phyloP scores from a whole-genome alignment of 2,329 filamentous ascomycete genomes.

The Apiospora marii region DNA sequence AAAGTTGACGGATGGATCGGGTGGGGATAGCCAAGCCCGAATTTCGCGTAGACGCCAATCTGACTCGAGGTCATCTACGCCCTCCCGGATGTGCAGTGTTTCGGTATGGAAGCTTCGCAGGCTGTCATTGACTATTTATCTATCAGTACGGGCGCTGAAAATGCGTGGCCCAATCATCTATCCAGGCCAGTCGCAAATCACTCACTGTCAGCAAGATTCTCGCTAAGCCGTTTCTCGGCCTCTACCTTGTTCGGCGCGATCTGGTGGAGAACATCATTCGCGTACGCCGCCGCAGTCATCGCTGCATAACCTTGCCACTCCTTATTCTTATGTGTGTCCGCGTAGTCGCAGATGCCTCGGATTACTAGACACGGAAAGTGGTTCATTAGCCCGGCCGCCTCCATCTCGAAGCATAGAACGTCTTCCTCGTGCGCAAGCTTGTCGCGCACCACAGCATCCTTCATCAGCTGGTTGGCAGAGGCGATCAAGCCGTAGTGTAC shows the following conservation, averaged over 20 bases:
- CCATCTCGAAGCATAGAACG: background rate
- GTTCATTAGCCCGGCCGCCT: background rate
- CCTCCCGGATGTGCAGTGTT: no score
- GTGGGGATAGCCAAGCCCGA: constrained; percentile 42
- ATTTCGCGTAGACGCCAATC: constrained; percentile 28
- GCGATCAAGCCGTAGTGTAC: constrained; percentile 32
- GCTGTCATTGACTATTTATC: background rate
- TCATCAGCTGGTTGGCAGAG: constrained; percentile 32
- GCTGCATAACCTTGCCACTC: constrained; percentile 2
- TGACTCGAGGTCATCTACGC: background rate
- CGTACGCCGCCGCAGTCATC: background rate
- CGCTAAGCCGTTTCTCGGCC: background rate
- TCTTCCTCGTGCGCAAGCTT: constrained; percentile 20
- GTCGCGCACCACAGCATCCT: constrained; percentile 29
- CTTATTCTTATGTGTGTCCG: constrained; percentile 15
- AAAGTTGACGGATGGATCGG: constrained; percentile 46
- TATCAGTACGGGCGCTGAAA: no score
- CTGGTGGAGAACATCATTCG: background rate
- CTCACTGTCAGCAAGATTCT: background rate
- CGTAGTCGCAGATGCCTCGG: constrained; percentile 19
- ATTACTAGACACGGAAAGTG: constrained; percentile 22
- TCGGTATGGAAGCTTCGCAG: background rate
- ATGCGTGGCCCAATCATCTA: no score
- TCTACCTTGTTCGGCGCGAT: background rate
- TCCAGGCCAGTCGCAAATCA: no score